Evolutionary conservation across 352 stramenopile genomes (phyloP), one percentile per base, ranked within the genome.

Genomic region (Phytophthora fragariaefolia): DNA sequence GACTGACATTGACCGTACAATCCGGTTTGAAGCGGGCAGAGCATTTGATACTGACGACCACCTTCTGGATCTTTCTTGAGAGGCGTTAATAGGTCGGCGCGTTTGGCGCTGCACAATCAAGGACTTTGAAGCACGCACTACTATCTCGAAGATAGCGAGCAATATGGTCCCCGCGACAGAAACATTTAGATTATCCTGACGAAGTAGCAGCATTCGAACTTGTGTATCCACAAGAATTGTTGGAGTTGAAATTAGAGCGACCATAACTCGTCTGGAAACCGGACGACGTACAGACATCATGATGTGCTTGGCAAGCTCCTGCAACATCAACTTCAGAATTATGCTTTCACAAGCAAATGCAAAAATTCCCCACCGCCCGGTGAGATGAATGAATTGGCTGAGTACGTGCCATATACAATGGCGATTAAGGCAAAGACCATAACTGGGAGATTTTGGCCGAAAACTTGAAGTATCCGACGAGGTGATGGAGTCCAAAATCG

Each of bases 211-310:
- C 15, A 81, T 59, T 0, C 72, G 73, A n/a, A 77, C 68, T 49
- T 82, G 73, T 4, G 73, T 79, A 51, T 80, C 62, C 15, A 82
- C 66, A 17, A 81, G 51, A 32, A 86, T 73, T 1, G 70, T 79
- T 17, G 75, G 67, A 0, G 74, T 68, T 13, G 58, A 65, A 4
- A 81, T 55, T 6, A 77, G 34, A 1, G 54, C 42, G 2, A 66
- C 58, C 69, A 70, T 70, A 4, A 50, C 46, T 52, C 46, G 53
- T 54, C 54, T 54, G 15, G 53, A 58, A 15, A 70, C 47, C n/a
- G 47, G 53, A 15, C 43, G 43, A 24, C 62, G 45, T 7, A 53
- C 36, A 5, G 48, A 24, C 17, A 69, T 32, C 46, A 69, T 46
- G 20, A 49, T 51, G 30, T 57, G 38, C 20, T 71, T 75, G 7